Conservation (phyloP, 1,139 yeast genomes). For the Geotrichum siamense region DNA sequence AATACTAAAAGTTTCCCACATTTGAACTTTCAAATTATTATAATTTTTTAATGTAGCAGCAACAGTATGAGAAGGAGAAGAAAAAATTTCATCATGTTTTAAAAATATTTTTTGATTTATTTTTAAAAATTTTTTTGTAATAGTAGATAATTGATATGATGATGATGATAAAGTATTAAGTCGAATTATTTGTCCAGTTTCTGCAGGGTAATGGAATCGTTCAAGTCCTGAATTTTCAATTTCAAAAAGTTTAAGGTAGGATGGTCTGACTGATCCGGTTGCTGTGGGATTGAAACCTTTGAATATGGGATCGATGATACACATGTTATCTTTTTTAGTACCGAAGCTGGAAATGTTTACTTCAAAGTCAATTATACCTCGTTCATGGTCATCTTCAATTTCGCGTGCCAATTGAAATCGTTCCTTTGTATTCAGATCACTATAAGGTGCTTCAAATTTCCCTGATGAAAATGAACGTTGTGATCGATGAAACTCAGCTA, state of each 20-base stretch:
- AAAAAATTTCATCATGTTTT: neutral
- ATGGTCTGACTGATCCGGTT: neutral
- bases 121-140: neutral
- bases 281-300: neutral
- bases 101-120: neutral
- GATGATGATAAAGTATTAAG: neutral
- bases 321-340: neutral
- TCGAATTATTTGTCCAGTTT: neutral
- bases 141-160: neutral
- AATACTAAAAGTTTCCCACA: neutral
- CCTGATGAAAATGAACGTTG: neutral
- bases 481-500: neutral
- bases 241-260: neutral
- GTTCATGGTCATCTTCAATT: slow-evolving; percentile 2
- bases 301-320: neutral
- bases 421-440: neutral
- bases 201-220: neutral
- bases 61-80: neutral
- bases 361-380: slow-evolving; percentile 1
- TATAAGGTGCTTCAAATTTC: slow-evolving; percentile 1
- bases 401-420: slow-evolving; percentile 1
- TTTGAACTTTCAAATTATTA: neutral
- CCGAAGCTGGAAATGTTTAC: neutral
- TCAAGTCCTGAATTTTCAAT: neutral
- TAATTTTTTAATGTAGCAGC: neutral